These are phyloP conservation scores for Lithospermum erythrorhizon DNA, from an alignment of 257 asterid species.

Conservation along the genomic window DNA sequence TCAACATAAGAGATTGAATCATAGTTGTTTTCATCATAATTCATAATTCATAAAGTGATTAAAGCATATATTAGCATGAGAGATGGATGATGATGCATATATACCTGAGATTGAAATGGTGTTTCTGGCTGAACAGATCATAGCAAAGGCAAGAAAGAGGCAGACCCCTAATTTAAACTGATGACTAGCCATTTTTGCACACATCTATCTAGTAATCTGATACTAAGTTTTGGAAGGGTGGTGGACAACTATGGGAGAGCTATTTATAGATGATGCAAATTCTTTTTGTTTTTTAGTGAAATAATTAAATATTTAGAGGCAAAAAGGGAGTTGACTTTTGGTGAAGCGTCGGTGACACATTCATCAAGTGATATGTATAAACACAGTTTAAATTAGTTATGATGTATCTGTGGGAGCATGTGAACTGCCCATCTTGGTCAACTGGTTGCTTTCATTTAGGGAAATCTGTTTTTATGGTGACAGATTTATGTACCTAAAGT, in stretches of 20 bases:
- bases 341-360: constrained; percentile 2
- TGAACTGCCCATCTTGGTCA: constrained; percentile 1
- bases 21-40: neutral
- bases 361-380: too few species aligned
- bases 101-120: constrained; percentile 19
- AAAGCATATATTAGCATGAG: neutral
- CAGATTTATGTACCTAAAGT: too few species aligned
- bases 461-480: too few species aligned
- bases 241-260: neutral
- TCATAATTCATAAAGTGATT: neutral
- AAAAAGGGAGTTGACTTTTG: constrained; percentile 1
- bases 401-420: constrained; percentile 1
- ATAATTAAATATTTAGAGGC: neutral
- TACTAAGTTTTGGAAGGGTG: too few species aligned
- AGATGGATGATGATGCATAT: neutral
- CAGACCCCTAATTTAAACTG: constrained; percentile 9
- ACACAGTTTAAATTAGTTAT: neutral
- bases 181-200: constrained; percentile 8
- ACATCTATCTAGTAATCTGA: neutral
- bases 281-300: neutral
- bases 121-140: constrained; percentile 12
- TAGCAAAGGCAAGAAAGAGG: constrained; percentile 16
- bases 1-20: neutral
- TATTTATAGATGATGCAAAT: neutral
- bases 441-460: neutral